phyloP scores from a whole-genome alignment of 2,329 filamentous ascomycete species.

The Stagonosporopsis cucurbitacearum region DNA sequence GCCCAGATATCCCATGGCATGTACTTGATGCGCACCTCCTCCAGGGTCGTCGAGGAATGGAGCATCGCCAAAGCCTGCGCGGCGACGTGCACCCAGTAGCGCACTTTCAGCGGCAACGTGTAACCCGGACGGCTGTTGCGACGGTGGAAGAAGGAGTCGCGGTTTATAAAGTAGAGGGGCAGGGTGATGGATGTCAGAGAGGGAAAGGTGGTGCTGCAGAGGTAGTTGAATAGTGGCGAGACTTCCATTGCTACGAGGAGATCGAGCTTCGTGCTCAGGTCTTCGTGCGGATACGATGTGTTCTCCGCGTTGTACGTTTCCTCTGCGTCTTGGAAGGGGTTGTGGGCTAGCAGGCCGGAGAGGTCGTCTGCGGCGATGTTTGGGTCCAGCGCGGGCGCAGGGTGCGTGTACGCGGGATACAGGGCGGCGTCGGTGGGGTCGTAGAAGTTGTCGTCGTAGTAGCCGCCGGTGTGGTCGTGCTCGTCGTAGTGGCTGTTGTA shows the following conservation, averaged over 20 bases:
- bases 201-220: constrained; percentile 34
- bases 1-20: constrained; percentile 46
- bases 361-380: constrained; percentile 29
- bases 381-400: constrained; percentile 4
- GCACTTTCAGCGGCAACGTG: constrained; percentile 38
- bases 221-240: constrained; percentile 42
- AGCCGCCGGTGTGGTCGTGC: constrained; percentile 42
- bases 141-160: constrained; percentile 31
- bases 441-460: constrained; percentile 48
- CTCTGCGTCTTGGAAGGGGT: constrained; percentile 43
- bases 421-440: constrained; percentile 32
- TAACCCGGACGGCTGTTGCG: constrained; percentile 29
- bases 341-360: constrained; percentile 40
- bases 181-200: constrained; percentile 38
- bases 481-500: constrained; percentile 41
- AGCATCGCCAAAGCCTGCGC: constrained; percentile 41
- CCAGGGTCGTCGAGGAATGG: constrained; percentile 11
- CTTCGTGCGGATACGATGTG: constrained; percentile 26
- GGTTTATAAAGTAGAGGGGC: constrained; percentile 44
- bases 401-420: constrained; percentile 36
- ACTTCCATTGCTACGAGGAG: constrained; percentile 44
- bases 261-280: constrained; percentile 38
- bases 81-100: constrained; percentile 44
- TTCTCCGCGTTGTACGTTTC: constrained; percentile 23
- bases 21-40: constrained; percentile 38